Percentiles rank a stretch among this genome's conserved stretches.
Conservation (phyloP, 148 eudicot genomes). For the Amaranthus palmeri region DNA sequence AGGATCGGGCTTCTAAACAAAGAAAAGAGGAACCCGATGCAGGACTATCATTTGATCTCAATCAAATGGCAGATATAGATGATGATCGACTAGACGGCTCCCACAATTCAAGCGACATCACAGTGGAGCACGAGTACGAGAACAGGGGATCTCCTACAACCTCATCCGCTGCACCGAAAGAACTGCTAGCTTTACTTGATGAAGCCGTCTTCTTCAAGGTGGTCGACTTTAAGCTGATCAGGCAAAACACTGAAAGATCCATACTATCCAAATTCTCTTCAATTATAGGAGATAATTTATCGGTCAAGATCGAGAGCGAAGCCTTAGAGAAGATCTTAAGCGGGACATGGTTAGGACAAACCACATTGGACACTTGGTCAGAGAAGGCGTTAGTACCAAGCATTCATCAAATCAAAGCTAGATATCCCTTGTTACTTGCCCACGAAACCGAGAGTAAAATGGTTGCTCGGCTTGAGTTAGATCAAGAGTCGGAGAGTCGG, state of each 20-base stretch:
- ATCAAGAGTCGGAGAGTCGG: conserved; percentile 33
- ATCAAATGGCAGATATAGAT: conserved; percentile 46
- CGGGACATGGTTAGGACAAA: conserved; percentile 69
- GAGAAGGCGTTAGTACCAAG: conserved; percentile 54
- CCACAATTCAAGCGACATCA: conserved; percentile 73
- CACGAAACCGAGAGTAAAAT: conserved; percentile 14
- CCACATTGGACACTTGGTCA: conserved; percentile 58
- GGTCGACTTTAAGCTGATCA: conserved; percentile 41
- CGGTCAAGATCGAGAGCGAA: conserved; percentile 48
- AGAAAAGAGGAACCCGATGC: conserved; percentile 49
- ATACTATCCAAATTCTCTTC: conserved; percentile 39
- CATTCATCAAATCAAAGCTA: conserved; percentile 42
- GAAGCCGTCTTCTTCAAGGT: conserved; percentile 66
- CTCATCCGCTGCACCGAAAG: conserved; percentile 41
- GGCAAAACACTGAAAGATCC: conserved; percentile 43
- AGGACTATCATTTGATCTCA: conserved; percentile 61
- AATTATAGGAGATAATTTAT: conserved; percentile 38
- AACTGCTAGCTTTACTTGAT: conserved; percentile 48
- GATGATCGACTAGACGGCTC: conserved; percentile 71
- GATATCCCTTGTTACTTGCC: conserved; percentile 18
- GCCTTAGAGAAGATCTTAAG: conserved; percentile 72
- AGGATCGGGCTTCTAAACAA: conserved; percentile 43
- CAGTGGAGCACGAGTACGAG: conserved; percentile 39
- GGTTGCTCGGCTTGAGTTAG: conserved; percentile 46
- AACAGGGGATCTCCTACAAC: conserved; percentile 39